Conservation (phyloP, 768 basidiomycete species). For the Naganishia friedmannii region DNA sequence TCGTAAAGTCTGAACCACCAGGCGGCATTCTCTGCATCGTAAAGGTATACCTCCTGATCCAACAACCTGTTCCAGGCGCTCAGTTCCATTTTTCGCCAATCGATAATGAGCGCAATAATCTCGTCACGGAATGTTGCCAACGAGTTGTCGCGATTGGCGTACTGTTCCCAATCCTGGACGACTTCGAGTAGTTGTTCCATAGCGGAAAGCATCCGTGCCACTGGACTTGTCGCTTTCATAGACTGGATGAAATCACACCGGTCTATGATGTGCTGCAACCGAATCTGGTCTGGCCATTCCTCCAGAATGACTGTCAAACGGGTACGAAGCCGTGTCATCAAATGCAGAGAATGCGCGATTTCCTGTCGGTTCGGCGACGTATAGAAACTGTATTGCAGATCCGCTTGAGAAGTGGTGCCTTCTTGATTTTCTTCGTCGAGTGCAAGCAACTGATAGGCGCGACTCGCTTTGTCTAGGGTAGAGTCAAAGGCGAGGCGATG, state of each 20-base stretch:
- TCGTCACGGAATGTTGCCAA: slow-evolving; percentile 66
- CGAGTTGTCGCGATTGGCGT: slow-evolving; percentile 85
- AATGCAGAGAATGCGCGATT: slow-evolving; percentile 60
- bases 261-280: slow-evolving; percentile 75
- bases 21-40: slow-evolving; percentile 57
- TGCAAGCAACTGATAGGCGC: slow-evolving; percentile 39
- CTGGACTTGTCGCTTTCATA: slow-evolving; percentile 64
- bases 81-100: slow-evolving; percentile 86
- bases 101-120: slow-evolving; percentile 70
- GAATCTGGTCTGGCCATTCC: slow-evolving; percentile 98
- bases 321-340: slow-evolving; percentile 58
- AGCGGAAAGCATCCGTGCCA: slow-evolving; percentile 76
- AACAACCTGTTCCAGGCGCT: slow-evolving; percentile 80
- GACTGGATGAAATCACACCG: slow-evolving; percentile 67
- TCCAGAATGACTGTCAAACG: slow-evolving; percentile 62
- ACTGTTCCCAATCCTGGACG: slow-evolving; percentile 94
- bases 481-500: slow-evolving; percentile 53
- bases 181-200: slow-evolving; percentile 81
- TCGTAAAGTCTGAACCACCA: slow-evolving; percentile 96
- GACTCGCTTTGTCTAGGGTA: slow-evolving; percentile 36
- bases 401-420: slow-evolving; percentile 5
- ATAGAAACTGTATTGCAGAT: slow-evolving; percentile 71
- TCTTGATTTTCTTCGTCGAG: slow-evolving; percentile 29
- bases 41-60: slow-evolving; percentile 62
- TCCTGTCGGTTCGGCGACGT: slow-evolving; percentile 71